Conservation (phyloP, 2,329 filamentous ascomycete genomes). For the Epichloe sibirici region DNA sequence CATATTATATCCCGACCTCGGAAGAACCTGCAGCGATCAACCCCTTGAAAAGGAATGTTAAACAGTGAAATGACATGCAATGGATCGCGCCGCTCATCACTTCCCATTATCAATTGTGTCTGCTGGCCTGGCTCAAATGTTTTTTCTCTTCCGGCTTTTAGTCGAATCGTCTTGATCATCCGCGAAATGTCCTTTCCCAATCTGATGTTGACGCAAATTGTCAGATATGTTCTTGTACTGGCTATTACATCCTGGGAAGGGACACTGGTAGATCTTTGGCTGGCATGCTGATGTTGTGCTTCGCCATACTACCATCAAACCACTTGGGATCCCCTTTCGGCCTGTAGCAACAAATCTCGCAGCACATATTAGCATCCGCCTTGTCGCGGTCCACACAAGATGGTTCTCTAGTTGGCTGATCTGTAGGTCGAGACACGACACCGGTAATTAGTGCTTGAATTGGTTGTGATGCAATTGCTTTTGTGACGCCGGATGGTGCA, state of each 20-base stretch:
- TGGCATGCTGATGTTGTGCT: constrained; percentile 43
- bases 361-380: constrained; percentile 32
- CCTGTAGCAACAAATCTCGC: constrained; percentile 41
- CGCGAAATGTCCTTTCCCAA: constrained; percentile 44
- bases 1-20: no score
- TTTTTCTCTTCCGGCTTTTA: constrained; percentile 37
- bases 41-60: no score
- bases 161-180: constrained; percentile 24
- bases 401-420: background rate
- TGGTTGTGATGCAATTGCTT: background rate
- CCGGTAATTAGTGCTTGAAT: background rate
- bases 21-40: no score
- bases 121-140: constrained; percentile 14
- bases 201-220: constrained; percentile 43
- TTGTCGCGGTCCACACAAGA: constrained; percentile 8
- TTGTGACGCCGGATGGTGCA: constrained; percentile 35
- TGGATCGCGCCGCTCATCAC: background rate
- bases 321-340: constrained; percentile 45
- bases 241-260: constrained; percentile 40
- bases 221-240: constrained; percentile 44
- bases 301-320: constrained; percentile 47
- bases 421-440: background rate
- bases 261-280: constrained; percentile 40
- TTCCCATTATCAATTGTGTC: background rate
- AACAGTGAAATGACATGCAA: background rate